Evolutionary conservation across 1,139 yeast genomes (phyloP), one percentile per base, ranked within the genome.

Genomic region (Nakaseomyces nivariensis): DNA sequence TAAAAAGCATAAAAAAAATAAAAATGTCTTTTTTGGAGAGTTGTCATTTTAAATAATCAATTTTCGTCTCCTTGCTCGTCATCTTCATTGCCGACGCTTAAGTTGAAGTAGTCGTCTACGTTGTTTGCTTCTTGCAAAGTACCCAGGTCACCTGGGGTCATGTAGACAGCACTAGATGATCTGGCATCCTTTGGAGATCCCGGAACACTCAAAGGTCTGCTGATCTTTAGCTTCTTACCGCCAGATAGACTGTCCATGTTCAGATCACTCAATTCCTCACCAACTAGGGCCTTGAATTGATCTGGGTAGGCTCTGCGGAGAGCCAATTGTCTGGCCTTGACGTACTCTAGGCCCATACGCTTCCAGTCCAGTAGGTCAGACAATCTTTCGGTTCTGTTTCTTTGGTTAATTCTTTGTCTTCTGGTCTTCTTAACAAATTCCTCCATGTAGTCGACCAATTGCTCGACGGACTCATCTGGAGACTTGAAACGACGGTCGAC

Each of bases 111-210:
- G 64, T 87, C 96, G 50, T 84, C 94, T 38, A 87, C 83, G 56
- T 83, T 81, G 50, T 88, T 76, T 40, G 88, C 88, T 67, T 92
- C 98, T 68, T 88, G 97, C 60, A 92, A 74, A 10, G 96, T 83
- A n/a, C 97, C 98, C 58, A 92, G 77, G 67, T 92, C 97, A 47
- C 98, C 98, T 0, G 98, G 98, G 1, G 98, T 92, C 95, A 88
- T 89, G 58, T 80, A 70, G 17, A 87, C 83, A 37, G 76, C 74
- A 40, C 66, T 60, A 13, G 58, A 56, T 17, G 63, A 57, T 36
- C 65, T 58, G 37, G 79, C 71, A 57, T 78, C 82, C 56, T 88
- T 73, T 51, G 98, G 98, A 13, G 97, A 89, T 1, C 97, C 97
- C 3, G 97, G 98, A 13, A 88, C 97, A 52, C 95, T 84, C 59